Conservation (phyloP, 1,284 basidiomycete species). For the Papiliotrema fonsecae region DNA sequence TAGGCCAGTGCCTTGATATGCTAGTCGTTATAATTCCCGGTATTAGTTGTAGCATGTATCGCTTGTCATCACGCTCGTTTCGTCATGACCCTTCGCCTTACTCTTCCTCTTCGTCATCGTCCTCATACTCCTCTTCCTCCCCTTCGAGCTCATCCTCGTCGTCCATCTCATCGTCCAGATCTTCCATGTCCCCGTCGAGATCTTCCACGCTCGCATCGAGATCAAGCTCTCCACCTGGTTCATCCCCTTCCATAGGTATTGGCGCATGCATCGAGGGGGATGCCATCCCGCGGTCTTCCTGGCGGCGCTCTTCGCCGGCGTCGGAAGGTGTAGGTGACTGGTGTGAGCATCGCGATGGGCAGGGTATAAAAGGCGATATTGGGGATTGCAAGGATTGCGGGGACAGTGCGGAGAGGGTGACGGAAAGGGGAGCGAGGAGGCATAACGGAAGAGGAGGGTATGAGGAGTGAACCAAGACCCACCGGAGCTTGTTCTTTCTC, state of each 20-base stretch:
- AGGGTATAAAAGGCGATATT: too few relatives aligned
- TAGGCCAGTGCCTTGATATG: too few relatives aligned
- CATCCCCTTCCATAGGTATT: slow-evolving; percentile 15
- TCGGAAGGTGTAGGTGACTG: slow-evolving; percentile 42
- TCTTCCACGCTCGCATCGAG: slow-evolving; percentile 37
- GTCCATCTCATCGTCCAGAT: slow-evolving; percentile 1
- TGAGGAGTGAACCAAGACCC: too few relatives aligned
- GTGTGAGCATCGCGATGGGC: neutral
- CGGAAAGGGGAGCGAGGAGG: neutral
- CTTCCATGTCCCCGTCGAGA: slow-evolving; percentile 21
- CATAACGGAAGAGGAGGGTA: neutral
- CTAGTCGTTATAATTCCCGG: too few relatives aligned
- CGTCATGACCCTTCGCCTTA: neutral
- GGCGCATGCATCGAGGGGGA: slow-evolving; percentile 4
- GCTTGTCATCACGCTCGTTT: neutral
- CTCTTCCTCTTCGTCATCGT: neutral
- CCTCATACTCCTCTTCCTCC: slow-evolving; percentile 14
- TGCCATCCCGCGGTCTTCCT: slow-evolving; percentile 33
- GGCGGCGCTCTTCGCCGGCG: slow-evolving; percentile 31
- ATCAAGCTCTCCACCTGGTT: slow-evolving; percentile 21
- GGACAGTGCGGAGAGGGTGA: neutral
- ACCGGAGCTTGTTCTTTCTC: slow-evolving; percentile 44
- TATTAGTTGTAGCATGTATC: slow-evolving; percentile 2
- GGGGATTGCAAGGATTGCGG: neutral
- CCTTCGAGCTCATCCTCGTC: slow-evolving; percentile 10